Evolutionary conservation across 2,329 filamentous ascomycete species (phyloP), one percentile per base, ranked within the genome.

Genomic region (Colletotrichum aenigma): DNA sequence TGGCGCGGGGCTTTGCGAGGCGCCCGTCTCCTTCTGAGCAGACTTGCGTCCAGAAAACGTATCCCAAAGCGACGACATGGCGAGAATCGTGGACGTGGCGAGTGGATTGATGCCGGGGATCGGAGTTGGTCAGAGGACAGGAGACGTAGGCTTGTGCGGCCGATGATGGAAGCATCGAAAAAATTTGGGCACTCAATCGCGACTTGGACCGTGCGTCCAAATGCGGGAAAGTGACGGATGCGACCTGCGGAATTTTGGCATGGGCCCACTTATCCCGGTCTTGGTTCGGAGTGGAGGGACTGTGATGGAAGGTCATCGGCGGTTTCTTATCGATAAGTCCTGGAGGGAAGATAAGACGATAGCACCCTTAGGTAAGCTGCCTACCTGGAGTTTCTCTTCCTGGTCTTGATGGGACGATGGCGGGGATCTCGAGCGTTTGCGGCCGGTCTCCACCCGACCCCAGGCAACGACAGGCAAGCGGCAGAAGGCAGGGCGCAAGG

Each of bases 31-130:
- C 61, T 85, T 84, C 55, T 86, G 83, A 75, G 81, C 81, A 48
- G 83, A 89, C 85, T 90, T 91, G 84, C 89, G 89, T 80, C 90
- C 89, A n/a, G 90, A 91, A 80, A 93, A 86, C 78, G 91, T 87
- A 81, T 91, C 90, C 91, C 91, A 93, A 81, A 92, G 85, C 64
- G 89, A 89, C 70, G 90, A 89, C 89, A 91, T 92, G 76, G 76
- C 85, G 79, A 74, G 58, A 65, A 38, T 56, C 73, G 77, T 71
- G 60, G 65, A 66, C 32, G 36, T 48, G 65, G 70, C 55, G 52
- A 76, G 36, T 69, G 65, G 32, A 68, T 58, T 69, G 70, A 66
- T 61, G 74, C 52, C 71, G 66, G 74, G 64, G 66, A 66, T 76
- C 66, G 68, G 66, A 60, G 69, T 68, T 61, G 69, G 69, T 64